Evolutionary conservation across 805 yeast species (phyloP), one percentile per base, ranked within the genome.

Genomic region (Dipodascus geniculatus): DNA sequence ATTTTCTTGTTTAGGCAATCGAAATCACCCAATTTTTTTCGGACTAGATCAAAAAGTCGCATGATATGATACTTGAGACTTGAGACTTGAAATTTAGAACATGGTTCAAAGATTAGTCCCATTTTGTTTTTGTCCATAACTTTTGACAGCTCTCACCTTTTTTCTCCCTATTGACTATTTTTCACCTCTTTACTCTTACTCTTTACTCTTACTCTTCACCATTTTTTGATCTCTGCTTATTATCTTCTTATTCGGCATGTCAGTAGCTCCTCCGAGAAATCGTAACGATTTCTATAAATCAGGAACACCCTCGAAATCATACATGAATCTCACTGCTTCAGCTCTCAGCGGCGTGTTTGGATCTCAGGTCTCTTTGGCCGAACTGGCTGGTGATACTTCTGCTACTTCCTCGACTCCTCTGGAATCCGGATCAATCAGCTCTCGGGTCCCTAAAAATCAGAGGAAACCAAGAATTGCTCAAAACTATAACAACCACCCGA

Each of bases 291-390:
- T 38, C 8, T 38, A 38, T n/a, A 38, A 17, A 17, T 38, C 44
- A 4, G 44, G n/a, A 19, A 17, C 17, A 11, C 22, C 31, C 4
- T 55, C 61, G 23, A 48, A 52, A 22, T 60, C 63, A 35, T 61
- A 57, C 49, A 53, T 57, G 20, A 62, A 61, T 48, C 62, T 64
- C 33, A 59, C 64, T 31, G 52, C 64, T 16, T 63, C 66, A n/a
- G 64, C 73, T 8, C 60, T 71, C 17, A 58, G 62, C 9, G 71
- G 67, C 17, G 72, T 71, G 33, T 71, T 71, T 57, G 74, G 74
- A 4, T 67, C 73, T 11, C 61, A 62, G 31, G 68, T 65, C 11
- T 64, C 70, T 28, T 63, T 70, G 33, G 65, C 68, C 1, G 74
- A 71, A 57, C 63, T 67, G 48, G 63, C 60, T 35, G 67, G 73